Base-by-base conservation (phyloP, 2,329 filamentous ascomycete species). In the Davidsoniella eucalypti region DNA sequence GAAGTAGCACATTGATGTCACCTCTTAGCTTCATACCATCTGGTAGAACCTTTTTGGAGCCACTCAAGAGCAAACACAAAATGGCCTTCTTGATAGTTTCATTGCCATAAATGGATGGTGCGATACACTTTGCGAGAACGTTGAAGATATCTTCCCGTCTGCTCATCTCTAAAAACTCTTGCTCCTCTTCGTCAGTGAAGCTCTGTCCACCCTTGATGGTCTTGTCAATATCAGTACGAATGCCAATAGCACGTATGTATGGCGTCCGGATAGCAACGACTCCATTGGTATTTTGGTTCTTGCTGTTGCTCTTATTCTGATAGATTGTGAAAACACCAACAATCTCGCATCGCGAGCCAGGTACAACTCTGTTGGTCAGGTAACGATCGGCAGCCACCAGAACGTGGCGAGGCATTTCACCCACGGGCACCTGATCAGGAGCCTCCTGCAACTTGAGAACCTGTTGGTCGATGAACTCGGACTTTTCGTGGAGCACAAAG, bases 291-390 rank as follows among this genome's bases (percentile, higher is more conserved):
- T 73, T 76, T 4, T 77, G 78, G 58, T 82, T 84, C 64, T 88
- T 93, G 40, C 78, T 82, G 25, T 17, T 18, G 39, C 82, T 84
- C 65, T 96, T 96, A 58, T 82, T 84, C 64, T 95, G 87, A 65
- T 95, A 98, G 60, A 96, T 96, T 26, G 90, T 95, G 69, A 95
- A 98, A 33, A 98, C 87, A 17, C 92, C 92, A 77, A 92, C 96
- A 16, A 98, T 75, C 2, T 87, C 94, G 64, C 92, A 98, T 62
- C 90, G 76, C 47, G 90, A 93, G 26, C 92, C 92, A 5, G 92
- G 92, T 3, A 98, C 88, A 2, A 98, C 92, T 47, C 87, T 79
- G 62, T 98, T 98, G 9, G 90, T 92, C 44, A 98, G 71, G 61
- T 96, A 95, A 49, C 92, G 78, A 61, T 98, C 92, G n/a, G 92